Evolutionary conservation across 805 yeast species (phyloP).

Genomic region (Starmerella khaoyaiensis): DNA sequence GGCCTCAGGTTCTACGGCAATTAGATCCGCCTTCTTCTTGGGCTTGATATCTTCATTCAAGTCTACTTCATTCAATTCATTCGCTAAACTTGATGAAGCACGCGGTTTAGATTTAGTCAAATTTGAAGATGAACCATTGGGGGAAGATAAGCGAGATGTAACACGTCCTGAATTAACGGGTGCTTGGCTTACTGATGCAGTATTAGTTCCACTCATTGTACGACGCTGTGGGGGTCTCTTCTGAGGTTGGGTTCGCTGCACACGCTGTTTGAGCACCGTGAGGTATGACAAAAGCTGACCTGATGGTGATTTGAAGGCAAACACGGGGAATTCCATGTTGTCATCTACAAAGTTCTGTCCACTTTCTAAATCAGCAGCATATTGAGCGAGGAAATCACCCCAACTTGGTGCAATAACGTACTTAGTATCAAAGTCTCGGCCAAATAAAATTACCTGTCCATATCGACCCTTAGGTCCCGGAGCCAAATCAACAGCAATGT

Average conservation of each 20-base stretch:
- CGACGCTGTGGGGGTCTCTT: conserved; percentile 4
- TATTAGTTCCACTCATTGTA: neutral
- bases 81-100: conserved; percentile 1
- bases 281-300: conserved; percentile 65
- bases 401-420: conserved; percentile 75
- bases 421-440: conserved; percentile 86
- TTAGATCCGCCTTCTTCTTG: too few relatives aligned
- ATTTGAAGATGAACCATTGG: conserved; percentile 11
- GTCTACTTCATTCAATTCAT: conserved; percentile 14
- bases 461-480: conserved; percentile 66
- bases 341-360: conserved; percentile 68
- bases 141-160: conserved; percentile 18
- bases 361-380: conserved; percentile 76
- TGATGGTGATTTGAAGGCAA: conserved; percentile 39
- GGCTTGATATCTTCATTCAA: conserved; percentile 2
- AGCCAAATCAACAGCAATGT: conserved; percentile 77
- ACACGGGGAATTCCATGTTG: conserved; percentile 46
- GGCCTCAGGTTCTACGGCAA: too few relatives aligned
- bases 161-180: conserved; percentile 17
- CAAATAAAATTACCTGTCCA: conserved; percentile 89
- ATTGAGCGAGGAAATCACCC: conserved; percentile 72
- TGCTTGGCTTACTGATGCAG: conserved; percentile 17
- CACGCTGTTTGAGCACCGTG: conserved; percentile 38
- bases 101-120: conserved; percentile 1
- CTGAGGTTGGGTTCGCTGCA: conserved; percentile 22